Base-by-base conservation (phyloP, 2,329 filamentous ascomycete genomes). In the Piedraia hortae region DNA sequence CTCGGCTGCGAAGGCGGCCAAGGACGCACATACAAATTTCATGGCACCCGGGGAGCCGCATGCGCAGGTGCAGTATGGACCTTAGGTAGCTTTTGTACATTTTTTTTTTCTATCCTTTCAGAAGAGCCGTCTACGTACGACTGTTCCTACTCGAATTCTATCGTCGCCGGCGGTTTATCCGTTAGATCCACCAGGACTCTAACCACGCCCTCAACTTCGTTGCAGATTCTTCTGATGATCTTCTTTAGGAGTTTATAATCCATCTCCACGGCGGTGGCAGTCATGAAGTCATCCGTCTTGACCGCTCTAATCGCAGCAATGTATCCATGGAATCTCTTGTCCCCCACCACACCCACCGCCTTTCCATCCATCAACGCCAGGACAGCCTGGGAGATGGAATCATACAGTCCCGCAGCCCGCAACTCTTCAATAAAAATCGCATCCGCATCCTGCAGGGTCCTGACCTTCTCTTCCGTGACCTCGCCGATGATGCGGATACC, bases 401-500 rank as follows among this genome's bases (percentile, higher is more conserved):
- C 46, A 42, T 82, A 82, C 11, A 78, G 44, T 6, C 71, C 72
- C 0, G 68, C 68, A 25, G 61, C 59, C 35, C 52, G 55, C 47
- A 82, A 80, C 56, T 68, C 65, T 29, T 57, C 55, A 33, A 80
- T 77, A 48, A 73, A 80, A 38, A 82, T 80, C 37, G 62, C 40
- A 36, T 80, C 74, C 2, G 72, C 73, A 40, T 71, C 53, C n/a
- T 73, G 52, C 2, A 64, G 74, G 30, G 89, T 85, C 24, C 63
- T 62, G 9, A 90, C 69, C 18, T 70, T 62, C 40, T 80, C 71
- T 2, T 55, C 57, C 1, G 74, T 89, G 8, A 90, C 67, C 34
- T 88, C 78, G 16, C 80, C 80, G 1, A 90, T 52, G 28, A 90
- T 69, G 23, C 74, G 59, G 33, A 85, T 72, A 8, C 61, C 75